These are phyloP conservation scores for Penicillium malachiteum DNA, from an alignment of 495 filamentous ascomycete genomes.

Conservation along the genomic window DNA sequence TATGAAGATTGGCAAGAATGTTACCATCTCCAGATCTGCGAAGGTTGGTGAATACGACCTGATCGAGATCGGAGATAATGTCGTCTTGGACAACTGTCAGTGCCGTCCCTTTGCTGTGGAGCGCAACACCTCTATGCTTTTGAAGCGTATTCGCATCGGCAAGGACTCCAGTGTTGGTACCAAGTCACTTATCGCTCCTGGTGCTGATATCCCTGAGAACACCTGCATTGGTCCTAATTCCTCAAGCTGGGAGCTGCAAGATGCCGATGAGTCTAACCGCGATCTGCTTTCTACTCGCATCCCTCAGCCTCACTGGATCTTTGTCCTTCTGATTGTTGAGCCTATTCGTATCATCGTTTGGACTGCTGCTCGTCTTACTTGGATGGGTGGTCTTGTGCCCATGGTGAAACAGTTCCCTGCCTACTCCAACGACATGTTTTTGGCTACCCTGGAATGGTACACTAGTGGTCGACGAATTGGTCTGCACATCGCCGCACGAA, in stretches of 20 bases:
- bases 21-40: conserved; percentile 29
- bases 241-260: conserved; percentile 42
- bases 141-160: conserved; percentile 42
- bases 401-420: conserved; percentile 28
- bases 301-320: conserved; percentile 34
- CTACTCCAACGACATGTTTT: conserved; percentile 18
- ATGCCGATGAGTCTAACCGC: conserved; percentile 38
- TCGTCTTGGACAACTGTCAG: conserved; percentile 34
- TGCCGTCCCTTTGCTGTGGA: conserved; percentile 46
- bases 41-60: conserved; percentile 48
- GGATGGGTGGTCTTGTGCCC: conserved; percentile 39
- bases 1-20: conserved; percentile 40
- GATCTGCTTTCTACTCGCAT: conserved; percentile 27
- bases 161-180: conserved; percentile 33
- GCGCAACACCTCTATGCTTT: conserved; percentile 46
- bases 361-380: conserved; percentile 32
- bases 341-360: conserved; percentile 29
- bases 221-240: conserved; percentile 49
- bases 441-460: conserved; percentile 38
- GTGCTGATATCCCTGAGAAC: conserved; percentile 34
- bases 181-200: conserved; percentile 41
- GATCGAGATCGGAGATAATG: conserved; percentile 40
- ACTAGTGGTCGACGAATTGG: conserved; percentile 31
- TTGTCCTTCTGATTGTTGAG: conserved; percentile 25
- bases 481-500: conserved; percentile 39